A percentile compares a stretch with the other conserved stretches of the same genome.
These are phyloP conservation scores for Fusarium sp. DNA, from an alignment of 2,329 filamentous ascomycete genomes.

Conservation along the genomic window DNA sequence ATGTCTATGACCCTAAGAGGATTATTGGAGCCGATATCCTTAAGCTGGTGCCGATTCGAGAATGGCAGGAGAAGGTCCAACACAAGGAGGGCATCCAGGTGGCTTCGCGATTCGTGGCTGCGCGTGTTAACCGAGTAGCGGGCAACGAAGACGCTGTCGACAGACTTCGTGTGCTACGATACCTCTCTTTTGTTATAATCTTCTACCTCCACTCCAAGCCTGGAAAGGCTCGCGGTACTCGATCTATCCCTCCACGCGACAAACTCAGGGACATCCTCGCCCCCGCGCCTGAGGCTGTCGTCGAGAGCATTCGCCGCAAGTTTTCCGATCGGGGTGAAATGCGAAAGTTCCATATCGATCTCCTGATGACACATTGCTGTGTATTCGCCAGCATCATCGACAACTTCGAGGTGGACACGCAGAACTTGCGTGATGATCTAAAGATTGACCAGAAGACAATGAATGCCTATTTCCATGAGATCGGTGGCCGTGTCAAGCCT, in stretches of 20 bases:
- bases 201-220: conserved; percentile 63
- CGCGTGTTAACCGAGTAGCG: conserved; percentile 66
- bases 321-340: conserved; percentile 74
- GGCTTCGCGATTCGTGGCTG: conserved; percentile 72
- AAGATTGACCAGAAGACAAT: conserved; percentile 77
- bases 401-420: conserved; percentile 78
- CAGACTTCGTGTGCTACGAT: conserved; percentile 69
- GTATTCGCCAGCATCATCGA: conserved; percentile 78
- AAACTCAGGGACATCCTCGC: conserved; percentile 69
- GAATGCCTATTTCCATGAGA: conserved; percentile 78
- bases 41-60: conserved; percentile 74
- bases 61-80: conserved; percentile 78
- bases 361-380: conserved; percentile 79
- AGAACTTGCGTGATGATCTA: conserved; percentile 77
- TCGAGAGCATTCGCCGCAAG: conserved; percentile 75
- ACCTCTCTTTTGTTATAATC: conserved; percentile 67
- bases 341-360: conserved; percentile 77
- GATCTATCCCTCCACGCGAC: conserved; percentile 68
- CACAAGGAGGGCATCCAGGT: conserved; percentile 67
- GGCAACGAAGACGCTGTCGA: conserved; percentile 64
- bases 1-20: conserved; percentile 76
- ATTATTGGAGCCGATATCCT: conserved; percentile 77
- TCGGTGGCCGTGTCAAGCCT: conserved; percentile 75
- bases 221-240: conserved; percentile 60
- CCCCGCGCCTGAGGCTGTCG: conserved; percentile 69